Evolutionary conservation across 257 asterid genomes (phyloP).

Genomic region (Eustoma russellianum): DNA sequence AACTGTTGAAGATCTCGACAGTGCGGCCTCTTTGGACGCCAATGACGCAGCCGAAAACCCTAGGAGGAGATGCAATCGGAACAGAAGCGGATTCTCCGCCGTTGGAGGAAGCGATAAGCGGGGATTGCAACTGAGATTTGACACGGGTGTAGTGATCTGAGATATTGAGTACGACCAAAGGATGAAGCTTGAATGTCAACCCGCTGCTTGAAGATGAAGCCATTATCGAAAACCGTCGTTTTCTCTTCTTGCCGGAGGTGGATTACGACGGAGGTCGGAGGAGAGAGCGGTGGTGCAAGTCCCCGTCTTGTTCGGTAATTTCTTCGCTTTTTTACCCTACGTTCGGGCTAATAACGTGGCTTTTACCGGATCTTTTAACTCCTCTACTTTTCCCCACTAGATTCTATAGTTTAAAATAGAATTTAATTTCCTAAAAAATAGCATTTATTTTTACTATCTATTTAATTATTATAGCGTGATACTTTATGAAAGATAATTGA

Average conservation of each 20-base stretch:
- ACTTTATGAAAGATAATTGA: no score
- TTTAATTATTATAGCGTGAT: no score
- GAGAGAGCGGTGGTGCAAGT: background rate
- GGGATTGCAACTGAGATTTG: conserved; percentile 67
- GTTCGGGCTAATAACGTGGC: no score
- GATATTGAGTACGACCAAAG: conserved; percentile 81
- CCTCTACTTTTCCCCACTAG: no score
- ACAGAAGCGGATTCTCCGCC: conserved; percentile 19
- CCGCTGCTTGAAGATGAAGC: conserved; percentile 98
- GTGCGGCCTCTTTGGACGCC: conserved; percentile 94
- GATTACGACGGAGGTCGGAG: background rate
- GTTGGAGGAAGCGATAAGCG: conserved; percentile 23
- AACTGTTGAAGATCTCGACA: conserved; percentile 95
- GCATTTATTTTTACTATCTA: no score
- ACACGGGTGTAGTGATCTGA: conserved; percentile 95
- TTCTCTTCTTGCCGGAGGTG: background rate
- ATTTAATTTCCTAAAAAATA: no score
- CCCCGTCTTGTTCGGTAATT: conserved; percentile 1
- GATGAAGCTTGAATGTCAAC: conserved; percentile 91
- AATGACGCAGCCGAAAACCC: conserved; percentile 94
- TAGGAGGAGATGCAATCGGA: conserved; percentile 14
- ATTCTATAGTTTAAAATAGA: no score
- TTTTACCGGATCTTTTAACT: no score
- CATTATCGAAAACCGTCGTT: conserved; percentile 30
- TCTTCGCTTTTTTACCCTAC: no score